Conservation (phyloP, 345 rosid species). For the Syzygium oleosum region DNA sequence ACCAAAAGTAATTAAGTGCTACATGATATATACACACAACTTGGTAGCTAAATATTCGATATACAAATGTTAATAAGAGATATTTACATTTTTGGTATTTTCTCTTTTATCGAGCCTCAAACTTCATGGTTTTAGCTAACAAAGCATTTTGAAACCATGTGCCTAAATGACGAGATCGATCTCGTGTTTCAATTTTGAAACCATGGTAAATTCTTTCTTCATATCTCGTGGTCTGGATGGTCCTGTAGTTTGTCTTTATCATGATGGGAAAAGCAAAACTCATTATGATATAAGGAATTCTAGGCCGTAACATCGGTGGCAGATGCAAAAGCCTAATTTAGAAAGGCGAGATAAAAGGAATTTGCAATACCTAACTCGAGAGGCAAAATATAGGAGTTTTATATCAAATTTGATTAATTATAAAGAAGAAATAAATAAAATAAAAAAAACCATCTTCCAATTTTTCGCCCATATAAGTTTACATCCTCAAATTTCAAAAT, state of each 20-base stretch:
- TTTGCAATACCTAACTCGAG: background rate
- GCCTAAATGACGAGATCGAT: fast-evolving
- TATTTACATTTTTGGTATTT: fast-evolving
- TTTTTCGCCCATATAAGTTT: background rate
- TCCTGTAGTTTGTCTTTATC: background rate
- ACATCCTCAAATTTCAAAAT: background rate
- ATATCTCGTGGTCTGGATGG: too few relatives aligned
- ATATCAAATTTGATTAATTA: background rate
- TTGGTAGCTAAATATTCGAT: background rate
- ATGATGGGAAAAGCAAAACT: fast-evolving
- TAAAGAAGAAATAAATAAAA: too few relatives aligned
- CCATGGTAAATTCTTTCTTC: fast-evolving
- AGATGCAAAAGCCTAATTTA: fast-evolving
- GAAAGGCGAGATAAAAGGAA: fast-evolving
- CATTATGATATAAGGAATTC: fast-evolving
- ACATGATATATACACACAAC: background rate
- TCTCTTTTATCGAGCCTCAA: background rate
- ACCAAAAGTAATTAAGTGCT: too few relatives aligned
- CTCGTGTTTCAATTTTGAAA: fast-evolving
- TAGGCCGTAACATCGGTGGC: fast-evolving
- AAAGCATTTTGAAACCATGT: fast-evolving
- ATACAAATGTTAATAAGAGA: background rate
- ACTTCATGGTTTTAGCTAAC: fast-evolving
- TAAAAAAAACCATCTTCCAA: background rate
- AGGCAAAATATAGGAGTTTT: background rate